Evolutionary conservation across 192 early-diverging fungal genomes (phyloP).

Genomic region (Phlyctochytrium planicorne): DNA sequence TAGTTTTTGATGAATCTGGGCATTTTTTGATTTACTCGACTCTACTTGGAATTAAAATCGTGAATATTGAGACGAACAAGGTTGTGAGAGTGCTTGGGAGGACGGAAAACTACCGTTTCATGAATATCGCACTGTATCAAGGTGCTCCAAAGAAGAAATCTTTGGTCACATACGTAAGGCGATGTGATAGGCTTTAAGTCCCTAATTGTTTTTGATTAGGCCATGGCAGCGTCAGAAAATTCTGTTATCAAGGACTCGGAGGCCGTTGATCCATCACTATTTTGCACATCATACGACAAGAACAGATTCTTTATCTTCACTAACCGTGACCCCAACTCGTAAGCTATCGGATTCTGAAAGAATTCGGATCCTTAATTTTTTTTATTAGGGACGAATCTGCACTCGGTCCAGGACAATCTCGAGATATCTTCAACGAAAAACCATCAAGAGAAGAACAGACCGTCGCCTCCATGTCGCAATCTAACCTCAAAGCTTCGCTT

Average conservation of each 20-base stretch:
- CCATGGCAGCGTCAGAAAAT: conserved; percentile 87
- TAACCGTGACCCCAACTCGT: conserved; percentile 77
- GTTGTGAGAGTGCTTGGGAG: conserved; percentile 85
- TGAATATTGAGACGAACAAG: conserved; percentile 84
- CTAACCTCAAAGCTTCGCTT: conserved; percentile 54
- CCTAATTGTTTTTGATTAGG: conserved; percentile 33
- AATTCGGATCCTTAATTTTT: neutral
- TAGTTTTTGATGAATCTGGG: conserved; percentile 89
- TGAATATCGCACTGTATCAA: conserved; percentile 88
- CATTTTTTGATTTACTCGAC: conserved; percentile 89
- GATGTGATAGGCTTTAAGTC: neutral
- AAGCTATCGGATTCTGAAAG: conserved; percentile 25
- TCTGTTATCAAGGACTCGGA: conserved; percentile 66
- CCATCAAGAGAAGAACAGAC: conserved; percentile 95
- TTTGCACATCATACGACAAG: conserved; percentile 84
- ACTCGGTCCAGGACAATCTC: conserved; percentile 14
- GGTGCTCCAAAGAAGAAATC: conserved; percentile 81
- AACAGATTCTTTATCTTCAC: conserved; percentile 97
- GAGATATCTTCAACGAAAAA: conserved; percentile 98
- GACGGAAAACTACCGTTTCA: conserved; percentile 84
- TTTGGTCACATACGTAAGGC: conserved; percentile 64
- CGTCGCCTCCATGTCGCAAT: conserved; percentile 57
- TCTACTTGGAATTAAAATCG: conserved; percentile 93
- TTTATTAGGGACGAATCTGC: neutral
- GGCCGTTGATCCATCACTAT: conserved; percentile 77